Conservation (phyloP, 2,329 filamentous ascomycete species). For the Stagonosporopsis tanaceti region DNA sequence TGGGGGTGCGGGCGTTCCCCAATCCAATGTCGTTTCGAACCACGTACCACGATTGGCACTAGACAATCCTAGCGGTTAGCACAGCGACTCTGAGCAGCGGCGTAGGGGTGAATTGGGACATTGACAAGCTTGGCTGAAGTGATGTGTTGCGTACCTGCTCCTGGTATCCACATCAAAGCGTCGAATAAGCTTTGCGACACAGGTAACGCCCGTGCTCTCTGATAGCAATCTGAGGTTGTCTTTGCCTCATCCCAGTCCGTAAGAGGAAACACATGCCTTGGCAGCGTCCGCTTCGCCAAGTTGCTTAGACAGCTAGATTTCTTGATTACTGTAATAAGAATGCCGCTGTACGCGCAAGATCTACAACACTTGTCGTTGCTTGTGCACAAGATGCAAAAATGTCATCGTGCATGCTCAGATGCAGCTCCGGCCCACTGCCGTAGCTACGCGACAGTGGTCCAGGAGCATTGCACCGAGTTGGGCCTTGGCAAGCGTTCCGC, state of each 20-base stretch:
- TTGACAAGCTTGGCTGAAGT: slow-evolving; percentile 40
- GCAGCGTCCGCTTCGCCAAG: slow-evolving; percentile 39
- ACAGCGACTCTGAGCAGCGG: slow-evolving; percentile 26
- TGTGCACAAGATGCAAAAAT: slow-evolving; percentile 8
- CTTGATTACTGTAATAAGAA: slow-evolving; percentile 15
- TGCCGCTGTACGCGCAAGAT: slow-evolving; percentile 15
- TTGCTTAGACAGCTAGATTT: slow-evolving; percentile 26
- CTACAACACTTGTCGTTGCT: slow-evolving; percentile 10
- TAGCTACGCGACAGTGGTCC: neutral
- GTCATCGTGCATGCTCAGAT: neutral
- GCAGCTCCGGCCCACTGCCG: neutral
- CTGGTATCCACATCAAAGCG: slow-evolving; percentile 41
- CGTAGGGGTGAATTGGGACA: slow-evolving; percentile 37
- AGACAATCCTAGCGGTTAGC: slow-evolving; percentile 35
- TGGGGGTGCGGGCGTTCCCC: slow-evolving; percentile 23
- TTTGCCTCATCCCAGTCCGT: slow-evolving; percentile 30
- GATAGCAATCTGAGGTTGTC: slow-evolving; percentile 29
- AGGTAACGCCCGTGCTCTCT: slow-evolving; percentile 31
- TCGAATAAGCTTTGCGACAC: slow-evolving; percentile 39
- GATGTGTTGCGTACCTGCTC: slow-evolving; percentile 42
- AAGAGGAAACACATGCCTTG: slow-evolving; percentile 26
- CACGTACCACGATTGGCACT: slow-evolving; percentile 31
- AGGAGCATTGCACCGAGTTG: slow-evolving; percentile 11
- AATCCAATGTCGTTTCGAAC: slow-evolving; percentile 41
- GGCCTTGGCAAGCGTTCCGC: slow-evolving; percentile 12